phyloP scores from a whole-genome alignment of 306 rosid species.

The Purshia tridentata region DNA sequence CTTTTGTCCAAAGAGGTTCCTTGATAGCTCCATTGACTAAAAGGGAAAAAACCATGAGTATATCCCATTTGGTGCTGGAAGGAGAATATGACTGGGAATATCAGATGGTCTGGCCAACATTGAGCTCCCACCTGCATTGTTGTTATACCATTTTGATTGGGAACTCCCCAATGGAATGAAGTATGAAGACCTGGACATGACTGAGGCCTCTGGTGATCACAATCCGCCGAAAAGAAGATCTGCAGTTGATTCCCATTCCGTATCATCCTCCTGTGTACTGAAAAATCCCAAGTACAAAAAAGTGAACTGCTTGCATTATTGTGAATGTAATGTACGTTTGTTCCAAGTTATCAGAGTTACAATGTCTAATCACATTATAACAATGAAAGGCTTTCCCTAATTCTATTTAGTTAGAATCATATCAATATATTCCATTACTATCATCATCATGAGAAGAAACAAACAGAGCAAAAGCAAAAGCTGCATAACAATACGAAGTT shows the following conservation, averaged over 20 bases:
- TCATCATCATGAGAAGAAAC: too few species aligned
- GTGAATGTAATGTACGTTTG: too few species aligned
- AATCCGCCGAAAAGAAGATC: neutral
- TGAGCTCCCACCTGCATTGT: neutral
- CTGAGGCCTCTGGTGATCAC: neutral
- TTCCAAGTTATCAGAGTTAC: too few species aligned
- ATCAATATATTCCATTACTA: too few species aligned
- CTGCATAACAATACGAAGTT: too few species aligned
- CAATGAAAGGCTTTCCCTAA: too few species aligned
- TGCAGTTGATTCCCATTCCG: slow-evolving; percentile 1
- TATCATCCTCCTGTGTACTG: neutral
- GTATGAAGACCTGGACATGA: neutral
- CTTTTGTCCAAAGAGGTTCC: neutral
- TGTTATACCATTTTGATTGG: slow-evolving; percentile 11
- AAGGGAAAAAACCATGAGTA: neutral
- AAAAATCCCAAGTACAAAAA: neutral
- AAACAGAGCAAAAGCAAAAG: too few species aligned
- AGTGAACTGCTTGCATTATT: too few species aligned
- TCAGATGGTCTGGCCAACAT: neutral
- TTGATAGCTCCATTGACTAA: neutral
- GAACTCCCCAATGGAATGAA: neutral
- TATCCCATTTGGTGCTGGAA: slow-evolving; percentile 1
- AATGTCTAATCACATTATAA: too few species aligned
- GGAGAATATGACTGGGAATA: neutral
- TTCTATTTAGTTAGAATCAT: too few species aligned